Conservation (phyloP, 2,329 filamentous ascomycete species). For the Fusarium sp. region DNA sequence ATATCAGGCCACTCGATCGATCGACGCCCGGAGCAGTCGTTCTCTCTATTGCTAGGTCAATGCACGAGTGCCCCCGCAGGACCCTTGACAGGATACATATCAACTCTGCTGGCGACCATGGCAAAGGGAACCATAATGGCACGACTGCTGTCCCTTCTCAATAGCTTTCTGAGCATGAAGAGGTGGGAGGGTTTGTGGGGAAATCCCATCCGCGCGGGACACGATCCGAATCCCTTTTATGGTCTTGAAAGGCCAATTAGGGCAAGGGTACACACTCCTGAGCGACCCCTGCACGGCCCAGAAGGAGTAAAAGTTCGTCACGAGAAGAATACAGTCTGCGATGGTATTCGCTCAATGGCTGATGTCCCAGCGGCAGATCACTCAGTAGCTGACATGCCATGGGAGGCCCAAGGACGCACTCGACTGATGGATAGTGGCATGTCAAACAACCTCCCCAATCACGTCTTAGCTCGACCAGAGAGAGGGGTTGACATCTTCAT, state of each 20-base stretch:
- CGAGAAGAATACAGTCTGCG: fast-evolving
- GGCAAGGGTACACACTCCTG: background rate
- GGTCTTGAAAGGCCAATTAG: conserved; percentile 14
- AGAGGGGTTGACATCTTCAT: conserved; percentile 31
- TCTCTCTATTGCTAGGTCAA: conserved; percentile 34
- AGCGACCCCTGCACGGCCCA: fast-evolving
- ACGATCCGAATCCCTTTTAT: conserved; percentile 42
- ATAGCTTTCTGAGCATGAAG: conserved; percentile 25
- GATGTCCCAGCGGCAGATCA: fast-evolving
- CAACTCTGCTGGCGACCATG: conserved; percentile 25
- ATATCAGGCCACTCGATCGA: conserved; percentile 34
- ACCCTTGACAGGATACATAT: conserved; percentile 33
- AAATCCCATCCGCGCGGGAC: conserved; percentile 39
- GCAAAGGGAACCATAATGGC: conserved; percentile 34
- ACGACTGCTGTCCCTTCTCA: conserved; percentile 6
- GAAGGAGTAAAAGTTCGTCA: background rate
- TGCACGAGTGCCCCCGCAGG: conserved; percentile 39
- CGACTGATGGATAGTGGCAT: conserved; percentile 40
- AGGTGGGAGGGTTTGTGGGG: conserved; percentile 36
- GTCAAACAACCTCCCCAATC: conserved; percentile 40
- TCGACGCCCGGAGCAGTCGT: conserved; percentile 32
- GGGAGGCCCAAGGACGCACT: conserved; percentile 38
- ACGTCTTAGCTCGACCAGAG: conserved; percentile 29
- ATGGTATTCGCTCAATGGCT: fast-evolving
- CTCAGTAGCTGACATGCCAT: background rate